Conservation (phyloP, 768 basidiomycete species). For the Xerocomellus chrysenteron region DNA sequence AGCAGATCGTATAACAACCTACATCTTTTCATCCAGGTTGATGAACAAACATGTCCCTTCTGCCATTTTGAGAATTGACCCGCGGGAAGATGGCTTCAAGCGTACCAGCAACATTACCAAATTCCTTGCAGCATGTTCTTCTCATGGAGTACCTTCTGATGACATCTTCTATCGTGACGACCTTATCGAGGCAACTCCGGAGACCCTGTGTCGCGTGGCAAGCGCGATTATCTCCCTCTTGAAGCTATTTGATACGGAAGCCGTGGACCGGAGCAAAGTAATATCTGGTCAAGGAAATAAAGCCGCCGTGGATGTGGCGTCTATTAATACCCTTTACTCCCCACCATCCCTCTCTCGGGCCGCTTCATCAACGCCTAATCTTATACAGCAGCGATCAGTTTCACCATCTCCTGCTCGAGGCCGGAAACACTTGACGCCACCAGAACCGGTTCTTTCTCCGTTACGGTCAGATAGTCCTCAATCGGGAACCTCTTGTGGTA, state of each 20-base stretch:
- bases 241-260: slow-evolving; percentile 56
- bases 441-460: slow-evolving; percentile 46
- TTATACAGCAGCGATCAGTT: slow-evolving; percentile 39
- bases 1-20: slow-evolving; percentile 4
- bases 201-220: slow-evolving; percentile 70
- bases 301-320: slow-evolving; percentile 18
- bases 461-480: slow-evolving; percentile 58
- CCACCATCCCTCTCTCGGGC: slow-evolving; percentile 38
- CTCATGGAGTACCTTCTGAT: slow-evolving; percentile 59
- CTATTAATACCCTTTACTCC: slow-evolving; percentile 39
- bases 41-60: slow-evolving; percentile 74
- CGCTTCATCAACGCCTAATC: slow-evolving; percentile 63
- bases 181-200: slow-evolving; percentile 57
- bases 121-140: slow-evolving; percentile 74
- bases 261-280: slow-evolving; percentile 45
- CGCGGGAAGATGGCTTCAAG: slow-evolving; percentile 63
- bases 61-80: slow-evolving; percentile 59
- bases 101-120: slow-evolving; percentile 71
- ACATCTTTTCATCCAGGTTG: slow-evolving; percentile 45
- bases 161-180: slow-evolving; percentile 71
- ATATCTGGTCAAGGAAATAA: slow-evolving; percentile 42
- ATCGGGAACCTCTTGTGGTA: slow-evolving; percentile 38
- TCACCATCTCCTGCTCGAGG: slow-evolving; percentile 36
- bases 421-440: slow-evolving; percentile 52
- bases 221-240: slow-evolving; percentile 69